Conservation (phyloP, 2,329 filamentous ascomycete genomes). For the Ophiocordyceps camponoti-rufipedis region DNA sequence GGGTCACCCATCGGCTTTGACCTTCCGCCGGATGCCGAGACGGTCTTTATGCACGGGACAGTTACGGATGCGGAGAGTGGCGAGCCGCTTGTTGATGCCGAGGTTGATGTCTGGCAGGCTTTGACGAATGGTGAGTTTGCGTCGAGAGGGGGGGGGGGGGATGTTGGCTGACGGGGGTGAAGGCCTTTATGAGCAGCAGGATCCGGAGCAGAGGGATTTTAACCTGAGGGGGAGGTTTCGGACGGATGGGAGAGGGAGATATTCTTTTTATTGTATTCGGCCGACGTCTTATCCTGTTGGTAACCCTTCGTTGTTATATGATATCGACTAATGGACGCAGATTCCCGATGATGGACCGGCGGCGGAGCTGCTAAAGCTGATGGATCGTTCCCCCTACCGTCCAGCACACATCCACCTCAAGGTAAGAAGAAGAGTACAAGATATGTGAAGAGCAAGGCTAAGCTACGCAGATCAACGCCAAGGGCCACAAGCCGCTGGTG, state of each 20-base stretch:
- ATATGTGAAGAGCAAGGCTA: neutral
- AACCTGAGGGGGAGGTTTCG: conserved; percentile 58
- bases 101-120: conserved; percentile 65
- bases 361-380: conserved; percentile 28
- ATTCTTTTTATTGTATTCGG: conserved; percentile 40
- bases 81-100: conserved; percentile 43
- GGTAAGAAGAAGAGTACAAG: too few species aligned
- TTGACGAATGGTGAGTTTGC: conserved; percentile 42
- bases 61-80: conserved; percentile 39
- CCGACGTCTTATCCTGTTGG: conserved; percentile 35
- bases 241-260: conserved; percentile 46
- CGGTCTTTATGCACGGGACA: conserved; percentile 46
- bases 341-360: conserved; percentile 32
- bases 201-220: conserved; percentile 48
- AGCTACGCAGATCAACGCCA: conserved; percentile 20
- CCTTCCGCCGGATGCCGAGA: conserved; percentile 27
- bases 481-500: conserved; percentile 48
- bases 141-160: neutral
- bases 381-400: conserved; percentile 37
- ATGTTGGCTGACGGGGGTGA: neutral
- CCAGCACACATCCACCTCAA: conserved; percentile 44
- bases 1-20: conserved; percentile 46
- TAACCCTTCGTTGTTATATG: too few species aligned
- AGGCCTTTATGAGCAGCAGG: conserved; percentile 53
- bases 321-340: conserved; percentile 1